Percentiles rank a stretch among this genome's conserved stretches.
These are phyloP conservation scores for Podospora comata DNA, from an alignment of 495 filamentous ascomycete genomes.

Conservation along the genomic window DNA sequence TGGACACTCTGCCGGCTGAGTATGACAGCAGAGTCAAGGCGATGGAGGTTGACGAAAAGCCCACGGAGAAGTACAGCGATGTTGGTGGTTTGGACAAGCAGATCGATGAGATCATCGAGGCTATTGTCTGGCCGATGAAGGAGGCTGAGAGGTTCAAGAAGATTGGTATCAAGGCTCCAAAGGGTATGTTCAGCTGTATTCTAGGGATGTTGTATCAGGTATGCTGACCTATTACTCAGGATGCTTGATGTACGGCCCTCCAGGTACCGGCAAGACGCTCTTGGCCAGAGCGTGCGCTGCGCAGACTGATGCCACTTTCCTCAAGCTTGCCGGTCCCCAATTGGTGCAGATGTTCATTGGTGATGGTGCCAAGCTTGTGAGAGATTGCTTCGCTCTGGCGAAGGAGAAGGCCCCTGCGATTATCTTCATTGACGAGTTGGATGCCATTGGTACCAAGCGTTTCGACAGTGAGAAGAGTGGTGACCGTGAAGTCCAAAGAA, in stretches of 20 bases:
- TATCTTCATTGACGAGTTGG: slow-evolving; percentile 99
- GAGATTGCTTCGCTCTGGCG: slow-evolving; percentile 93
- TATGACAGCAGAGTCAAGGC: slow-evolving; percentile 99
- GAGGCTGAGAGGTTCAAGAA: slow-evolving; percentile 98
- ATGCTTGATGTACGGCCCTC: slow-evolving; percentile 90
- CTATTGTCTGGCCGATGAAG: slow-evolving; percentile 99
- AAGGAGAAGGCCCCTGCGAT: slow-evolving; percentile 99
- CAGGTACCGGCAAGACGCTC: slow-evolving; percentile 95
- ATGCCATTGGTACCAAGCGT: slow-evolving; percentile 95
- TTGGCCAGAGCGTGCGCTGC: slow-evolving; percentile 95
- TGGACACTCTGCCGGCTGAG: slow-evolving; percentile 97
- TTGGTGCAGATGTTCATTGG: slow-evolving; percentile 99
- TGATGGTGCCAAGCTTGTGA: slow-evolving; percentile 95
- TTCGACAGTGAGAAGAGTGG: slow-evolving; percentile 99
- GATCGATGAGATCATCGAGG: slow-evolving; percentile 99
- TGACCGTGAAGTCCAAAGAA: slow-evolving; percentile 96
- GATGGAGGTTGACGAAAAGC: slow-evolving; percentile 99
- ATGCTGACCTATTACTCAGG: slow-evolving; percentile 58
- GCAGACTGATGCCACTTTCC: slow-evolving; percentile 97
- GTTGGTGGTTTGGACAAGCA: slow-evolving; percentile 98
- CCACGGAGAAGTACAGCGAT: slow-evolving; percentile 97
- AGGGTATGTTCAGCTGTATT: slow-evolving; percentile 58
- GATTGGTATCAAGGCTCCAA: slow-evolving; percentile 99
- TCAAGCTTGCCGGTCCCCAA: slow-evolving; percentile 96
- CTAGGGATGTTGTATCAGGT: slow-evolving; percentile 9